Evolutionary conservation across 441 rosid species (phyloP).

Genomic region (Jatropha multifida): DNA sequence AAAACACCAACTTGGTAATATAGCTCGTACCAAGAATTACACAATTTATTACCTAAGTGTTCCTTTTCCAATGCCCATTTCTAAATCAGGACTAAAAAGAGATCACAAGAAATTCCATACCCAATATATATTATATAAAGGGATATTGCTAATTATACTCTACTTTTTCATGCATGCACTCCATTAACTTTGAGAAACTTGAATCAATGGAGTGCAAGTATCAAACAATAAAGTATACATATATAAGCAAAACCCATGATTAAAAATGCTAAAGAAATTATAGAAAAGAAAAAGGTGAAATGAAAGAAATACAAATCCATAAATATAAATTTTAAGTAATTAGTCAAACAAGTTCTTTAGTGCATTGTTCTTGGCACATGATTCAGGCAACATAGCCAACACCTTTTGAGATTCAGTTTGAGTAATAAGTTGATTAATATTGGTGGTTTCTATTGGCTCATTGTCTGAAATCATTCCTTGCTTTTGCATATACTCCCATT

Average conservation of each 20-base stretch:
- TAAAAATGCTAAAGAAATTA: not conserved
- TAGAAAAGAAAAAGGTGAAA: not conserved
- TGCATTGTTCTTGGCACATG: constrained; percentile 65
- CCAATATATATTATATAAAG: not conserved
- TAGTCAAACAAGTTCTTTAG: constrained; percentile 66
- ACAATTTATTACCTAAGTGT: not conserved
- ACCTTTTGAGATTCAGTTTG: constrained; percentile 40
- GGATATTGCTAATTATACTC: constrained; percentile 12
- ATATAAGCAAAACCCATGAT: not conserved
- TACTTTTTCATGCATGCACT: constrained; percentile 30
- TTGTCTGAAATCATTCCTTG: constrained; percentile 41
- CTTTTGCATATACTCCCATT: constrained; percentile 66
- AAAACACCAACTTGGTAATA: not conserved
- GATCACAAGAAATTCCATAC: not conserved
- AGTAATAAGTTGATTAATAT: constrained; percentile 19
- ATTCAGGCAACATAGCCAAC: constrained; percentile 40
- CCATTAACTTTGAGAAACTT: not conserved
- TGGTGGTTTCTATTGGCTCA: constrained; percentile 25
- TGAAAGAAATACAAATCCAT: not conserved
- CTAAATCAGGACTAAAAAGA: not conserved
- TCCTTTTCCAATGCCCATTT: constrained; percentile 1
- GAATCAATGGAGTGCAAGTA: constrained; percentile 25
- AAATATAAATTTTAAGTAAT: not conserved
- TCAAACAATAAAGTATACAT: constrained; percentile 26
- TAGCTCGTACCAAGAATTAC: no score